Evolutionary conservation across 148 eudicot genomes (phyloP).

Genomic region (Rheum nobile): DNA sequence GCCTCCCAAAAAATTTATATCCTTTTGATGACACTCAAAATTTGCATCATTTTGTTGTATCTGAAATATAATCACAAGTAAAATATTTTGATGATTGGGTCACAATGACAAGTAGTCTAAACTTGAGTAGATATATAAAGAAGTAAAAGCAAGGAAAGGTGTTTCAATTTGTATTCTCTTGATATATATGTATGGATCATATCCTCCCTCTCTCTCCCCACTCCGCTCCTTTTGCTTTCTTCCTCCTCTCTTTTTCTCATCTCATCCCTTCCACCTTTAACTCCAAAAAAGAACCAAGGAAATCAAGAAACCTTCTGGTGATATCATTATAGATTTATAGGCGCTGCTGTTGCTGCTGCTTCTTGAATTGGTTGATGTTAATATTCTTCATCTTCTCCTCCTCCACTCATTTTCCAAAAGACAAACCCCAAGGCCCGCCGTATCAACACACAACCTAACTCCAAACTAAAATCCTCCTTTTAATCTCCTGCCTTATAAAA

Average conservation of each 20-base stretch:
- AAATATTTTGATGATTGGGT: neutral
- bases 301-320: conserved; percentile 9
- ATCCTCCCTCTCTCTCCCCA: conserved; percentile 10
- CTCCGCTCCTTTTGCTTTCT: conserved; percentile 12
- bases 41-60: too few species aligned
- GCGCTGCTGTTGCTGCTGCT: too few species aligned
- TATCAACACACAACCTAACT: neutral
- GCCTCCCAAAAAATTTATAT: too few species aligned
- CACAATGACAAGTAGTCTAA: neutral
- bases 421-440: neutral
- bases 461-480: too few species aligned
- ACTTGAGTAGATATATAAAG: conserved; percentile 10
- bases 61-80: too few species aligned
- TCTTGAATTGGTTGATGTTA: conserved; percentile 24
- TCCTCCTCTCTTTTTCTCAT: neutral
- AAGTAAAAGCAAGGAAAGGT: conserved; percentile 18
- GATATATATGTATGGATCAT: conserved; percentile 5
- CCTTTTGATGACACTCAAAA: too few species aligned
- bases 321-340: too few species aligned
- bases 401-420: conserved; percentile 44
- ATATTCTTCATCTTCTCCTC: conserved; percentile 35
- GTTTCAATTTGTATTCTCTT: conserved; percentile 35
- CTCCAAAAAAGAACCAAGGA: neutral
- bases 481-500: too few species aligned
- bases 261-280: neutral